Conservation (phyloP, 148 eudicot genomes). For the Simmondsia chinensis region DNA sequence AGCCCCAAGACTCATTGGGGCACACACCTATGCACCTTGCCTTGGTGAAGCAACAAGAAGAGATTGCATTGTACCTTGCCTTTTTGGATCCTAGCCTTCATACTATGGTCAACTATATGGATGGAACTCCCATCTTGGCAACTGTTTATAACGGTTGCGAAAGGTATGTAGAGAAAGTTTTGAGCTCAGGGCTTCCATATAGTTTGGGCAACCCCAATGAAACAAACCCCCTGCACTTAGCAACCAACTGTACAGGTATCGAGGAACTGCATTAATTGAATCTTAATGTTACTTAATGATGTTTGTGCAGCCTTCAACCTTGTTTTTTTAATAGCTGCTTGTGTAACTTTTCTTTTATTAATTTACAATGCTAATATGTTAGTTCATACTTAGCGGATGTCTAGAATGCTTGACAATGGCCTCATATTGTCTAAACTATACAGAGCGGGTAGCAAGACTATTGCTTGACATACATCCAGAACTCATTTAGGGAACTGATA, state of each 20-base stretch:
- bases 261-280: no score
- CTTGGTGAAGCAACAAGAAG: neutral
- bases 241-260: neutral
- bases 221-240: neutral
- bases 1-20: neutral
- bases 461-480: no score
- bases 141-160: neutral
- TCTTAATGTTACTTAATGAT: no score
- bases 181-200: neutral
- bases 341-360: no score
- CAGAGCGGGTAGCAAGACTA: no score
- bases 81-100: neutral
- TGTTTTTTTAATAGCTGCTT: no score
- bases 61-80: constrained; percentile 8
- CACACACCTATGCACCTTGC: constrained; percentile 2
- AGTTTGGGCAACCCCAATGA: neutral
- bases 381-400: no score
- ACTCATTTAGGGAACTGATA: no score
- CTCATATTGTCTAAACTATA: no score
- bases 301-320: no score
- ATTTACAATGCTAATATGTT: no score
- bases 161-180: neutral
- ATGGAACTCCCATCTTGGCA: neutral
- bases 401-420: no score
- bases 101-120: neutral